Conservation (phyloP, 176 grass and related monocot genomes). For the Aegilops umbellulata region DNA sequence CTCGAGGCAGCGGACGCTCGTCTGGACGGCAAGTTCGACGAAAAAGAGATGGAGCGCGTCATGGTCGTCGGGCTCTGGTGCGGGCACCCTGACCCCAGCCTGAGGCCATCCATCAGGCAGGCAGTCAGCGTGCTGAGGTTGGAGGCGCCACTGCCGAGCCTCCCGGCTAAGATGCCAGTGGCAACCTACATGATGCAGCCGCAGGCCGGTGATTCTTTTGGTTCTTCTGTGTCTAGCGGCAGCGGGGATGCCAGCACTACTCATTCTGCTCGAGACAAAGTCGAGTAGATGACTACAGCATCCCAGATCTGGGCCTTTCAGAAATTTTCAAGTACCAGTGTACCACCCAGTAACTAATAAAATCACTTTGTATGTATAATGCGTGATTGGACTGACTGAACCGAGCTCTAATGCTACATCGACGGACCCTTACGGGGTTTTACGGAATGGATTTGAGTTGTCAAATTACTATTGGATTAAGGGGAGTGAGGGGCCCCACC, state of each 20-base stretch:
- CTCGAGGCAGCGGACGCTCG: background rate
- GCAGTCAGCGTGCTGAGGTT: background rate
- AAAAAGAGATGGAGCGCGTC: background rate
- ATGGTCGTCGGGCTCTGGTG: background rate
- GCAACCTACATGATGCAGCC: background rate
- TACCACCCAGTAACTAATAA: too few relatives aligned
- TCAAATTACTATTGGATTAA: too few relatives aligned
- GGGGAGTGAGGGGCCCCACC: too few relatives aligned
- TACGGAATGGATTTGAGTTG: too few relatives aligned
- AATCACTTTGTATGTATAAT: too few relatives aligned
- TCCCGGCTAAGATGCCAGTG: background rate
- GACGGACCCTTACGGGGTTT: too few relatives aligned
- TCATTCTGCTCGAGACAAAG: background rate
- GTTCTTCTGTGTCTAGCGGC: background rate
- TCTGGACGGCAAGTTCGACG: background rate
- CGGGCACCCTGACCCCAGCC: background rate
- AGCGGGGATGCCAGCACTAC: background rate
- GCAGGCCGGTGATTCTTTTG: background rate
- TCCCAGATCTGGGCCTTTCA: too few relatives aligned
- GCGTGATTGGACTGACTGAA: too few relatives aligned
- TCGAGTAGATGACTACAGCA: too few relatives aligned
- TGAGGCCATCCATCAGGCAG: slow-evolving; percentile 1
- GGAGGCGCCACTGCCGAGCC: background rate
- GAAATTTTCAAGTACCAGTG: too few relatives aligned
- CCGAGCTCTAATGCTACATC: too few relatives aligned